Conservation (phyloP, 495 filamentous ascomycete species). For the Schizothecium vesticola region DNA sequence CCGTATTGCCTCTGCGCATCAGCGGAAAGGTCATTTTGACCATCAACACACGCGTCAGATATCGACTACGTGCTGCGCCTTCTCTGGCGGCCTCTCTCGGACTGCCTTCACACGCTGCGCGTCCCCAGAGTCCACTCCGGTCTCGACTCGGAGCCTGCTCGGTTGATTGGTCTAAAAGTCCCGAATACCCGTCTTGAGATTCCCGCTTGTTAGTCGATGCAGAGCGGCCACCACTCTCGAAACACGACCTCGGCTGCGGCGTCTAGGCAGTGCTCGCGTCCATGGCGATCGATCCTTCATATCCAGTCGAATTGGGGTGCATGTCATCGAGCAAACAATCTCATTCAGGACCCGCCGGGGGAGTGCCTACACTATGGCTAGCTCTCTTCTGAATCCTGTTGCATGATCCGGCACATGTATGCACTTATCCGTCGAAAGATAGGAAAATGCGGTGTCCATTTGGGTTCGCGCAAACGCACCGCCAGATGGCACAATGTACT, state of each 20-base stretch:
- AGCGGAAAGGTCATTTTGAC: neutral
- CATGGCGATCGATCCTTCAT: neutral
- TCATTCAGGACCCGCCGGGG: slow-evolving; percentile 11
- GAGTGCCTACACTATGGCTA: slow-evolving; percentile 21
- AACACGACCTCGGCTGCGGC: neutral
- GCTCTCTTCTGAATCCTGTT: slow-evolving; percentile 17
- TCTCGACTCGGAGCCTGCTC: neutral
- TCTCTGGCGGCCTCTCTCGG: slow-evolving; percentile 2
- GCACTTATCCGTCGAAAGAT: slow-evolving; percentile 26
- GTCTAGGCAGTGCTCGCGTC: neutral
- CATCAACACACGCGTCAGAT: neutral
- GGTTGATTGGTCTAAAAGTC: slow-evolving; percentile 13
- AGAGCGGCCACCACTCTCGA: slow-evolving; percentile 11
- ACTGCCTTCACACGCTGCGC: neutral
- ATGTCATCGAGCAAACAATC: slow-evolving; percentile 6
- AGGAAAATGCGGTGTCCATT: slow-evolving; percentile 29
- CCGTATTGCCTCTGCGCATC: slow-evolving; percentile 7
- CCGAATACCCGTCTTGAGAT: slow-evolving; percentile 10
- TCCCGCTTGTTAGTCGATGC: slow-evolving; percentile 11
- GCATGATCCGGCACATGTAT: slow-evolving; percentile 28
- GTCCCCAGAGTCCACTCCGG: neutral
- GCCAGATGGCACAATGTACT: slow-evolving; percentile 47
- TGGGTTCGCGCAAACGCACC: slow-evolving; percentile 25
- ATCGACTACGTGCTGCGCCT: neutral
- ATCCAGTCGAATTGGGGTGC: slow-evolving; percentile 11